Evolutionary conservation across 768 basidiomycete genomes (phyloP).

Genomic region (Chalciporus piperatus): DNA sequence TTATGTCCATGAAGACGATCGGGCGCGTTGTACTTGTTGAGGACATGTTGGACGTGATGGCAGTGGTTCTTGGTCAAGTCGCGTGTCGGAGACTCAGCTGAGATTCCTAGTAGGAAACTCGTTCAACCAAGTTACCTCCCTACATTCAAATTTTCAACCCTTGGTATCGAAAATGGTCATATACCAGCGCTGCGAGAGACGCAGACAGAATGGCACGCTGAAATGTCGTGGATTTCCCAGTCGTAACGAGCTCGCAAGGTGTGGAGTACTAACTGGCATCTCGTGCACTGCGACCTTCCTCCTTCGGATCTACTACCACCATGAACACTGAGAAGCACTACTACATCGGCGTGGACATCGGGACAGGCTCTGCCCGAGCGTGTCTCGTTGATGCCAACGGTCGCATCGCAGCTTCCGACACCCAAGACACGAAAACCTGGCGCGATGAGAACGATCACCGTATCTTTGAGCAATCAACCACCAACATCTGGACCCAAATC

Average conservation of each 20-base stretch:
- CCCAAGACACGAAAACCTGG: constrained; percentile 80
- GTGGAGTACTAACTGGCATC: constrained; percentile 15
- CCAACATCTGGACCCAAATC: constrained; percentile 80
- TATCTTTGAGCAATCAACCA: constrained; percentile 96
- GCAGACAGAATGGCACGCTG: neutral
- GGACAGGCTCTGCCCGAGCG: constrained; percentile 92
- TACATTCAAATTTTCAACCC: neutral
- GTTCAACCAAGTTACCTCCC: neutral
- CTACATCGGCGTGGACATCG: constrained; percentile 81
- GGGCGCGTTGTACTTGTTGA: constrained; percentile 55
- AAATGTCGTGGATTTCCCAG: neutral
- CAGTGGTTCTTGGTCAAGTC: neutral
- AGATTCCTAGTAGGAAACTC: neutral
- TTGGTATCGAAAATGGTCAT: neutral
- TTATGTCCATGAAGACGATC: constrained; percentile 95
- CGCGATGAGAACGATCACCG: constrained; percentile 81
- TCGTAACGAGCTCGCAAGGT: neutral
- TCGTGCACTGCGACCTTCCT: constrained; percentile 5
- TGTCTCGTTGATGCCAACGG: constrained; percentile 72
- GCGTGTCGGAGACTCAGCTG: neutral
- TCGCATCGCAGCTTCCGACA: constrained; percentile 71
- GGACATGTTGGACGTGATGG: constrained; percentile 33
- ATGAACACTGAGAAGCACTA: constrained; percentile 41
- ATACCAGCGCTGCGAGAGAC: neutral
- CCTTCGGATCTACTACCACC: constrained; percentile 1